Percentiles rank a stretch among this genome's conserved stretches.
Conservation (phyloP, 148 eudicot species). For the Persicaria maculosa region DNA sequence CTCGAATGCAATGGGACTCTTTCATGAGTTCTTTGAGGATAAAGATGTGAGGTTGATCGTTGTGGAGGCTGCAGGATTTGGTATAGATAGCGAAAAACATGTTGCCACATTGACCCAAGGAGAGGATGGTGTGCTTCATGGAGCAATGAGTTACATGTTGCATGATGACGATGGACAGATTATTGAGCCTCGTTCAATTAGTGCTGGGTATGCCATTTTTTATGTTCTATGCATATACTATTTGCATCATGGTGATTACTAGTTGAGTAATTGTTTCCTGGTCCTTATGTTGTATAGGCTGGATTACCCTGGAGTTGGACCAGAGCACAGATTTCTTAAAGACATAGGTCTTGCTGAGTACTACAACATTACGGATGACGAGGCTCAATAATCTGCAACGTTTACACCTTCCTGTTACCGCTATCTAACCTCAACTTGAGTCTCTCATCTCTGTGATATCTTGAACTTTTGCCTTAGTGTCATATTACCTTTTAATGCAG, state of each 20-base stretch:
- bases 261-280: too few relatives aligned
- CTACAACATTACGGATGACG: conserved; percentile 50
- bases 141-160: conserved; percentile 65
- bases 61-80: conserved; percentile 57
- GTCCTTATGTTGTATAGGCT: too few relatives aligned
- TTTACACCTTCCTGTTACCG: too few relatives aligned
- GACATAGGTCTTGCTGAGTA: conserved; percentile 67
- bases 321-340: conserved; percentile 53
- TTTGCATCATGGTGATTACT: too few relatives aligned
- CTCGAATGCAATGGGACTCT: conserved; percentile 61
- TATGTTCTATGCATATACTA: too few relatives aligned
- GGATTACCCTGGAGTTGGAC: too few relatives aligned
- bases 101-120: conserved; percentile 58
- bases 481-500: conserved; percentile 22
- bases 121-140: conserved; percentile 66
- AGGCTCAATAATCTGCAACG: conserved; percentile 21
- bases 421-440: too few relatives aligned
- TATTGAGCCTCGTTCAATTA: conserved; percentile 58
- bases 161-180: conserved; percentile 73
- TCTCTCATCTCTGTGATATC: too few relatives aligned
- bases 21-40: conserved; percentile 55
- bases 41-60: conserved; percentile 52
- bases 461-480: too few relatives aligned
- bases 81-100: conserved; percentile 44
- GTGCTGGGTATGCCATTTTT: conserved; percentile 44